These are phyloP conservation scores for Backusella tuberculispora DNA, from an alignment of 192 early-diverging fungal genomes.

Conservation along the genomic window DNA sequence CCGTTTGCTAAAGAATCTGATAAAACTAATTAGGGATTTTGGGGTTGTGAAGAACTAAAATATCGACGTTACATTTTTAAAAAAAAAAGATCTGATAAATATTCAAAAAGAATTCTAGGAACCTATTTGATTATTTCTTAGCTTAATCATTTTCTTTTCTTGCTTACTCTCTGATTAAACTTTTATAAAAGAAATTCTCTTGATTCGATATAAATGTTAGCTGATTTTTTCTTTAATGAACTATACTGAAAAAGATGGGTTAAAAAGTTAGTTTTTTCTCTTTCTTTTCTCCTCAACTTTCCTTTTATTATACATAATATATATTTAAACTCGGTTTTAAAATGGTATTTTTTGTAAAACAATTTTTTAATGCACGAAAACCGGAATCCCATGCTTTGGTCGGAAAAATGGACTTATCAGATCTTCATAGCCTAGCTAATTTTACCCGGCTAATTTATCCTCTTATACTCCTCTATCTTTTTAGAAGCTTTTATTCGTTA, in stretches of 20 bases:
- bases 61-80: neutral
- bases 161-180: too few species aligned
- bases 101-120: neutral
- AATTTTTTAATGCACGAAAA: conserved; percentile 3
- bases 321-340: conserved; percentile 15
- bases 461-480: neutral
- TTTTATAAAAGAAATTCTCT: too few species aligned
- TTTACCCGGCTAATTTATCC: conserved; percentile 1
- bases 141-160: too few species aligned
- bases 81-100: conserved; percentile 13
- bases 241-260: neutral
- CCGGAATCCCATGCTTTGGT: neutral
- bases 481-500: neutral
- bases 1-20: conserved; percentile 1
- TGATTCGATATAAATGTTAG: neutral
- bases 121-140: neutral
- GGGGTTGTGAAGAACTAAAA: conserved; percentile 6
- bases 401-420: conserved; percentile 15
- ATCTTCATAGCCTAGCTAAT: conserved; percentile 2
- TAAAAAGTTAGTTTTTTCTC: neutral
- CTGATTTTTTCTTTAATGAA: neutral
- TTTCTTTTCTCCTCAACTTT: neutral
- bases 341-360: conserved; percentile 2
- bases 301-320: neutral
- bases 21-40: conserved; percentile 2